Evolutionary conservation across 2,329 filamentous ascomycete species (phyloP).

Genomic region (Mycosphaerelloides madeirae): DNA sequence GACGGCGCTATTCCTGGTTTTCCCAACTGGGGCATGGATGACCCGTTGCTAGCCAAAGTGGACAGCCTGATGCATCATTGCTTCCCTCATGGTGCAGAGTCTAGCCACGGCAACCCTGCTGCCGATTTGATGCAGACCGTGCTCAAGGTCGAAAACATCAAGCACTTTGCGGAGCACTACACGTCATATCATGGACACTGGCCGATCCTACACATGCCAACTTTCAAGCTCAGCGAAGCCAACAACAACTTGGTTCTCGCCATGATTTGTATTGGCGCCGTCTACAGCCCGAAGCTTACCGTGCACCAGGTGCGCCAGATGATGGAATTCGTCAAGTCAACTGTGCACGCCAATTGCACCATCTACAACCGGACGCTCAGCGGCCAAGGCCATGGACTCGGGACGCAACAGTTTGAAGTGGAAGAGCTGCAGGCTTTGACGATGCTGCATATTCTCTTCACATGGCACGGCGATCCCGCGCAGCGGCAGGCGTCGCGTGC

Average conservation of each 20-base stretch:
- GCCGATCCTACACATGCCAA: conserved; percentile 66
- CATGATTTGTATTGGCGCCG: conserved; percentile 70
- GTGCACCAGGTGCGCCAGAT: conserved; percentile 61
- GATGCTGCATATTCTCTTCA: conserved; percentile 57
- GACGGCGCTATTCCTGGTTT: conserved; percentile 33
- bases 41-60: conserved; percentile 45
- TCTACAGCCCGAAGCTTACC: conserved; percentile 63
- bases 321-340: conserved; percentile 59
- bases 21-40: conserved; percentile 41
- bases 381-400: conserved; percentile 37
- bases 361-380: conserved; percentile 45
- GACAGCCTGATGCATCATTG: conserved; percentile 46
- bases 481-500: conserved; percentile 61
- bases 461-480: conserved; percentile 64
- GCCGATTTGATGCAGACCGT: conserved; percentile 43
- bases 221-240: conserved; percentile 62
- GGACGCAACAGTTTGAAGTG: conserved; percentile 40
- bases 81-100: conserved; percentile 53
- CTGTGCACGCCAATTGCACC: conserved; percentile 54
- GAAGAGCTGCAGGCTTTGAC: conserved; percentile 66
- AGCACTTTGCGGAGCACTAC: conserved; percentile 66
- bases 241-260: conserved; percentile 63
- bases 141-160: conserved; percentile 63
- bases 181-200: conserved; percentile 70
- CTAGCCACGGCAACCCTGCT: conserved; percentile 51